A percentile compares a stretch with the other conserved stretches of the same genome.
Conservation (phyloP, 73 alveolate species). For the Blepharisma stoltei region DNA sequence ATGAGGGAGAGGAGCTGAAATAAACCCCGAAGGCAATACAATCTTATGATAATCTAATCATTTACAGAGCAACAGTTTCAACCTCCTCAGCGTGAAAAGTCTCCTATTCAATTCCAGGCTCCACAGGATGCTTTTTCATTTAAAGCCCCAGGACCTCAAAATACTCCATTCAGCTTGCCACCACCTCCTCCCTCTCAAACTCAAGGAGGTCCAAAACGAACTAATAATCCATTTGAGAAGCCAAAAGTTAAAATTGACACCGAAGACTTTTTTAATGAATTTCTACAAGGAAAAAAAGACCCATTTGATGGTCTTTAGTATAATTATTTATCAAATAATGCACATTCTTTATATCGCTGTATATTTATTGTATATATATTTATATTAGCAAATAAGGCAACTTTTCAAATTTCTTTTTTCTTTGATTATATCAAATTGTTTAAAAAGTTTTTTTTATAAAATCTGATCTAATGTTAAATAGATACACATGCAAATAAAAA, state of each 20-base stretch:
- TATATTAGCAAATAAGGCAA: too few species aligned
- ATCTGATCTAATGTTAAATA: too few species aligned
- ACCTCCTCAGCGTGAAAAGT: neutral
- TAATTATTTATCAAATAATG: too few species aligned
- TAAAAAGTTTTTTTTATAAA: too few species aligned
- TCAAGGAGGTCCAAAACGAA: neutral
- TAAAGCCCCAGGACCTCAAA: neutral
- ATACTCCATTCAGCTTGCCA: neutral
- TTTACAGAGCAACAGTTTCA: neutral
- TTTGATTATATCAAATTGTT: too few species aligned
- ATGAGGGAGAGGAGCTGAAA: too few species aligned
- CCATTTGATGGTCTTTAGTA: slow-evolving; percentile 25
- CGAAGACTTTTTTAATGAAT: slow-evolving; percentile 20
- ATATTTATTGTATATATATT: too few species aligned
- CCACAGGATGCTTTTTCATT: neutral
- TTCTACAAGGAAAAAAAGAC: neutral
- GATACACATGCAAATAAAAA: too few species aligned
- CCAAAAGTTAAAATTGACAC: neutral
- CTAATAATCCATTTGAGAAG: neutral
- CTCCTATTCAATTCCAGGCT: neutral
- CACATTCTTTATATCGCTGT: too few species aligned
- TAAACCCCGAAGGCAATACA: too few species aligned
- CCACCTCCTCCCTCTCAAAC: neutral
- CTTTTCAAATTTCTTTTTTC: too few species aligned
- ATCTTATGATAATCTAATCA: too few species aligned